Conservation (phyloP, 73 alveolate genomes). For the Paramecium tetraurelia region DNA sequence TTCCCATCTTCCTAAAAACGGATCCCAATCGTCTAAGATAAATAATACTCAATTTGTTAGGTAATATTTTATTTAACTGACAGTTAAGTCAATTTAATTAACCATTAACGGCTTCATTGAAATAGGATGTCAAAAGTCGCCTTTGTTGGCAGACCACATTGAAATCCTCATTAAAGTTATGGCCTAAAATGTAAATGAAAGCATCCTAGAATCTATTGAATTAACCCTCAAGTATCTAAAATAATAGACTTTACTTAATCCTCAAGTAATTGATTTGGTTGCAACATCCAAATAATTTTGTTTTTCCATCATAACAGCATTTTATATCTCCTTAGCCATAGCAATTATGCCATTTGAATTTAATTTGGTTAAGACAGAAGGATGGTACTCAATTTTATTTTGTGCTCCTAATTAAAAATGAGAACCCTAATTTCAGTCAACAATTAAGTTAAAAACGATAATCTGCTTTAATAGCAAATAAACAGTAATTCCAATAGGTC, state of each 20-base stretch:
- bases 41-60: not conserved
- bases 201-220: not conserved
- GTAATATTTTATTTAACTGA: not conserved
- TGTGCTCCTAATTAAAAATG: not conserved
- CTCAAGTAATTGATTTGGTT: not conserved
- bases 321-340: not conserved
- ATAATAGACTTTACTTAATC: not conserved
- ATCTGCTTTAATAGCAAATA: not conserved
- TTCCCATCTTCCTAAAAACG: not conserved
- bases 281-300: not conserved
- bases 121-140: not conserved
- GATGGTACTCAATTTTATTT: not conserved
- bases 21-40: constrained; percentile 34
- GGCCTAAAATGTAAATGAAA: not conserved
- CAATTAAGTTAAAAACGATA: not conserved
- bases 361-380: not conserved
- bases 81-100: constrained; percentile 7
- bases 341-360: constrained; percentile 17
- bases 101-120: not conserved
- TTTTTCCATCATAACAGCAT: not conserved
- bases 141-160: not conserved
- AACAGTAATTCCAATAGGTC: not conserved
- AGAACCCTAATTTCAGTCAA: not conserved
- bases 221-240: not conserved
- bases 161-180: not conserved